Evolutionary conservation across 306 rosid species (phyloP), one percentile per base, ranked within the genome.

Genomic region (Sicyos baderoa): DNA sequence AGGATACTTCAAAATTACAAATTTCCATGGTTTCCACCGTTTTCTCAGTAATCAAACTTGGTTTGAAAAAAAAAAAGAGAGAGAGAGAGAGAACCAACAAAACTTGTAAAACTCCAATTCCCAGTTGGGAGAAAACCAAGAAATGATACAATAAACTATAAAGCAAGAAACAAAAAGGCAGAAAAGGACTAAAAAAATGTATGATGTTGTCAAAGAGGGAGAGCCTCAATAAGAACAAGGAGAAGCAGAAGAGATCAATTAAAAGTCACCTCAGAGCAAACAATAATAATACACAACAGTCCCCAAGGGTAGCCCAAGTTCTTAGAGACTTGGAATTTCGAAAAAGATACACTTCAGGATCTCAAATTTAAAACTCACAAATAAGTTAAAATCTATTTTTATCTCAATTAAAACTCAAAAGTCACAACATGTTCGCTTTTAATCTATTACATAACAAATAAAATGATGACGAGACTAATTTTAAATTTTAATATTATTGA

Each of bases 131-230:
- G 81, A 84, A 84, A 86, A 61, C 79, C 82, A 52, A 68, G 71
- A 72, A 67, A 79, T 6, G 82, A 76, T 60, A 76, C 60, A 85
- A 77, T 84, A 82, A 75, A 76, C 60, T 84, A 77, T 84, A 82
- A 75, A 74, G 72, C 78, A 77, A 86, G 25, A 56, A 40, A 40
- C 53, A 65, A 68, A 74, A 88, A 85, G 87, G 91, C 79, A 85
- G 84, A 84, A 25, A 84, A 87, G 83, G 71, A 91, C 79, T 87
- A 86, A 86, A 82, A 82, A 68, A 79, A 83, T 58, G 74, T 68
- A 74, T 81, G 76, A 84, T 84, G 74, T 82, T 74, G 89, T 79
- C 89, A 82, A 83, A 80, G 83, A 25, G 75, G 79, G 79, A 79
- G 79, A 58, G 45, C 82, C 82, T 75, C 82, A 74, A 68, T 1